Base-by-base conservation (phyloP, 805 yeast genomes). In the Hyphopichia homilentoma region DNA sequence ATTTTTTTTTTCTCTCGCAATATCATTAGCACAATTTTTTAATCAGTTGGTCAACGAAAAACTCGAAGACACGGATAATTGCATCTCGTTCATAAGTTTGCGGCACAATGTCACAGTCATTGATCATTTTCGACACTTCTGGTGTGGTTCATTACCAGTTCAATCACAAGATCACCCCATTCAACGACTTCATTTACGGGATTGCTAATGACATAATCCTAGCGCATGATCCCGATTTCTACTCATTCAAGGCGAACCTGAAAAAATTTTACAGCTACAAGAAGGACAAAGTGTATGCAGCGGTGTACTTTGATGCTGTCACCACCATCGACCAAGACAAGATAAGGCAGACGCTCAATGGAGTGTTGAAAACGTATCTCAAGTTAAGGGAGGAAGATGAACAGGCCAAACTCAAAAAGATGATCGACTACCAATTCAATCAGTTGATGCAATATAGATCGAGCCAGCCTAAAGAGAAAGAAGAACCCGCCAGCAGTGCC, bases 1-100 rank as follows among this genome's bases (percentile, higher is more conserved):
- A 60, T 66, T 67, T 75, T 68, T 75, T 75, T 73, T 59, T 32
- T 38, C 24, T 31, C 16, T n/a, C n/a, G 12, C n/a, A n/a, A n/a
- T n/a, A n/a, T n/a, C n/a, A n/a, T n/a, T n/a, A n/a, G n/a, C n/a
- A n/a, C n/a, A n/a, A n/a, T n/a, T n/a, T n/a, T n/a, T n/a, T n/a
- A n/a, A n/a, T n/a, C n/a, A n/a, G n/a, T n/a, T n/a, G n/a, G n/a
- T n/a, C n/a, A n/a, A n/a, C n/a, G n/a, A n/a, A n/a, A n/a, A n/a
- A n/a, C n/a, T n/a, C n/a, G n/a, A n/a, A n/a, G n/a, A n/a, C n/a
- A n/a, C n/a, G n/a, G n/a, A n/a, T n/a, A n/a, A n/a, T n/a, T n/a
- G n/a, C n/a, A n/a, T n/a, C n/a, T n/a, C n/a, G n/a, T n/a, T n/a
- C n/a, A n/a, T n/a, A n/a, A n/a, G n/a, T n/a, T n/a, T n/a, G n/a